Evolutionary conservation across 2,329 filamentous ascomycete genomes (phyloP).

Genomic region (Fusarium oligoseptatum): DNA sequence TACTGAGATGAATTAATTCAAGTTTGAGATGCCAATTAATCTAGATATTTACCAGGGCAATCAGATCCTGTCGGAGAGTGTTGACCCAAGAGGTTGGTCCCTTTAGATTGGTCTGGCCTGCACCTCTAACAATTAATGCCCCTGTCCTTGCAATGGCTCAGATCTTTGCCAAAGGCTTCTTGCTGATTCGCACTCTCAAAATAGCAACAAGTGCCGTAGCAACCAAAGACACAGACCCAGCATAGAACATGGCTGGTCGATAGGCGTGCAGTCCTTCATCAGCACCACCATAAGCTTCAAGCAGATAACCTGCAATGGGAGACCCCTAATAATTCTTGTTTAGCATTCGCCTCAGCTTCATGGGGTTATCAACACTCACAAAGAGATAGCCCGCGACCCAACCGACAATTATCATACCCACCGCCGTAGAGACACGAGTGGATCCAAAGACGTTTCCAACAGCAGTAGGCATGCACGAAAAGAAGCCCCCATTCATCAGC

Average conservation of each 20-base stretch:
- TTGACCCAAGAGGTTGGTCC: background rate
- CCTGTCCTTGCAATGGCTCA: slow-evolving; percentile 9
- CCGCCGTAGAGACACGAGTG: slow-evolving; percentile 65
- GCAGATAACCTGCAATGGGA: slow-evolving; percentile 71
- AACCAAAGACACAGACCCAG: slow-evolving; percentile 53
- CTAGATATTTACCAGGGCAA: background rate
- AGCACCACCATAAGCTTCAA: slow-evolving; percentile 67
- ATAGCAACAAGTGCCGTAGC: slow-evolving; percentile 21
- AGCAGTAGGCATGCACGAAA: slow-evolving; percentile 73
- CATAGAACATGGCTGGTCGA: slow-evolving; percentile 73
- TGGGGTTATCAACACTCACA: slow-evolving; percentile 51
- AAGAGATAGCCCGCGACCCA: slow-evolving; percentile 73
- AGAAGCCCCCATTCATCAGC: slow-evolving; percentile 72
- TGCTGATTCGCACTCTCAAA: slow-evolving; percentile 26
- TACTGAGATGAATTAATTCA: background rate
- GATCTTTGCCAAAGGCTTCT: slow-evolving; percentile 8
- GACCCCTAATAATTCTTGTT: slow-evolving; percentile 57
- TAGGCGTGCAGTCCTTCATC: slow-evolving; percentile 65
- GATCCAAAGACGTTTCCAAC: slow-evolving; percentile 71
- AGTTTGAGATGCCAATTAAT: background rate
- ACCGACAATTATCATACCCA: slow-evolving; percentile 72
- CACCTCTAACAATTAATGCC: no score
- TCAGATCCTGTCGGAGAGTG: background rate
- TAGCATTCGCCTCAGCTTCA: no score
- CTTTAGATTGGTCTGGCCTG: background rate